Evolutionary conservation across 2,329 filamentous ascomycete genomes (phyloP).

Genomic region (Thelonectria olida): DNA sequence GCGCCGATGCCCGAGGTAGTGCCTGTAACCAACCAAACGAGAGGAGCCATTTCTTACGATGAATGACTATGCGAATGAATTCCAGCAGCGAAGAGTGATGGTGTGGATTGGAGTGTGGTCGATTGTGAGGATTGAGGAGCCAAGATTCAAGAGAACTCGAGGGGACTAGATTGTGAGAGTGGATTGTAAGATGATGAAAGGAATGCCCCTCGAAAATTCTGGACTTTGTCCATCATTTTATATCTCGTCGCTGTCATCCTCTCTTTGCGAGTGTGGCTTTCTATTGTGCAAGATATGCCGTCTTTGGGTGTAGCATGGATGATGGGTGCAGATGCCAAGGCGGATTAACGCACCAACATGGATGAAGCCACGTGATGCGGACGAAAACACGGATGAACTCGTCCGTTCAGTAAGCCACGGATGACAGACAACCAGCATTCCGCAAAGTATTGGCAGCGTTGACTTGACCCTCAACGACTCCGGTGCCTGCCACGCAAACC

Average conservation of each 20-base stretch:
- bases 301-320: neutral
- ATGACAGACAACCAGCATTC: neutral
- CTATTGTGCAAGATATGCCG: neutral
- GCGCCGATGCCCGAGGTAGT: slow-evolving; percentile 45
- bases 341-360: neutral
- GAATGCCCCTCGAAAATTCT: neutral
- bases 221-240: neutral
- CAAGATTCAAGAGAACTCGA: neutral
- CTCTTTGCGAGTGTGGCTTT: neutral
- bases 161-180: neutral
- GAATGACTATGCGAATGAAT: too few species aligned
- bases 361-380: neutral
- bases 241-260: neutral
- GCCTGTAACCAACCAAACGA: slow-evolving; percentile 47
- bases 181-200: neutral
- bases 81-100: too few species aligned
- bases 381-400: neutral
- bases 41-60: slow-evolving; percentile 32
- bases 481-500: too few species aligned
- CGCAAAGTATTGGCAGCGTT: neutral
- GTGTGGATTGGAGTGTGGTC: too few species aligned
- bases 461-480: too few species aligned
- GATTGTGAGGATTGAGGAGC: too few species aligned
- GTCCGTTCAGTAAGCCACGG: neutral
- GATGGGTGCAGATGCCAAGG: neutral